Conservation (phyloP, 202 grass and related monocot genomes). For the Panicum virgatum region DNA sequence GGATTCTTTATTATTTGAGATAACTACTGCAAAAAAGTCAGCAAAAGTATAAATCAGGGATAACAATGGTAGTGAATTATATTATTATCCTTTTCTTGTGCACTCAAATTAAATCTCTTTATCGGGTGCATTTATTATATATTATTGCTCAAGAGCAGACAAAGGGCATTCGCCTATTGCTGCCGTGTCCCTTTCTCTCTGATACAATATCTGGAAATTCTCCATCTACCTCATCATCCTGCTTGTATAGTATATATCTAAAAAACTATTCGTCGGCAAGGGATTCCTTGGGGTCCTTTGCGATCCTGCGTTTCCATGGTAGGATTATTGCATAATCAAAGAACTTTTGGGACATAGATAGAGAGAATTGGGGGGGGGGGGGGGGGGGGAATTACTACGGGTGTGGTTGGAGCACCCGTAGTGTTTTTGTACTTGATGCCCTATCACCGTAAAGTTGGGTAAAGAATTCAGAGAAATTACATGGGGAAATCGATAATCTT, state of each 20-base stretch:
- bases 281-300: conserved; percentile 11
- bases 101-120: neutral
- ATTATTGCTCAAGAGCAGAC: neutral
- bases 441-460: neutral
- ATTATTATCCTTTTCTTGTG: neutral
- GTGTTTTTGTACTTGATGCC: neutral
- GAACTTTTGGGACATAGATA: neutral
- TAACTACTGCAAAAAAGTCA: neutral
- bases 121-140: too few species aligned
- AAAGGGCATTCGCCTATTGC: neutral
- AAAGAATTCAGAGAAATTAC: neutral
- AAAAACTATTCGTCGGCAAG: conserved; percentile 27
- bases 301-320: neutral
- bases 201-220: conserved; percentile 20
- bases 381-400: too few species aligned
- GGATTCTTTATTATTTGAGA: neutral
- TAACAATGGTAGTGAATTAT: neutral
- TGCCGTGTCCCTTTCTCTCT: conserved; percentile 7
- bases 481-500: neutral
- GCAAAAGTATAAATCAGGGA: neutral
- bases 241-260: conserved; percentile 6
- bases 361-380: neutral
- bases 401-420: too few species aligned
- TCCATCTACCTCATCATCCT: neutral
- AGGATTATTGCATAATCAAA: neutral